phyloP scores from a whole-genome alignment of 148 eudicot species.

The Nepenthes mirabilis region DNA sequence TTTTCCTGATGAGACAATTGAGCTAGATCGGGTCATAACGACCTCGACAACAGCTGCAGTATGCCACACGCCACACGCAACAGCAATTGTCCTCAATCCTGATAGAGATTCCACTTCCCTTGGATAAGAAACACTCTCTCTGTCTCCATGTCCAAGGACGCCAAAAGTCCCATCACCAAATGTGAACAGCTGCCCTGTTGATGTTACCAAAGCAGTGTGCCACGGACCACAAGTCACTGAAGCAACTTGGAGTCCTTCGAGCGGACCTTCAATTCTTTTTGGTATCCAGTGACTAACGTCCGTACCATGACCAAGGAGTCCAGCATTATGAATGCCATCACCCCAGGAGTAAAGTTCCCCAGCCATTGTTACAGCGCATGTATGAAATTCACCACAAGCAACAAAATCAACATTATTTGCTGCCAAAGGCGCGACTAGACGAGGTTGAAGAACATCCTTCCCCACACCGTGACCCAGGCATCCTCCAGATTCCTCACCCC shows the following conservation, averaged over 20 bases:
- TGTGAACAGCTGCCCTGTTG: slow-evolving; percentile 71
- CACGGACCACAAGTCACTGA: slow-evolving; percentile 80
- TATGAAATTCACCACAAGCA: slow-evolving; percentile 91
- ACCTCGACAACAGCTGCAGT: slow-evolving; percentile 93
- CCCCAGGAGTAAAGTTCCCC: slow-evolving; percentile 97
- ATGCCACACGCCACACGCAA: slow-evolving; percentile 97
- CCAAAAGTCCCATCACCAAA: slow-evolving; percentile 96
- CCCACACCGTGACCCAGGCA: slow-evolving; percentile 86
- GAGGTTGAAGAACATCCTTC: slow-evolving; percentile 61
- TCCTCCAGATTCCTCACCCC: slow-evolving; percentile 98
- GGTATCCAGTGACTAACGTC: slow-evolving; percentile 91
- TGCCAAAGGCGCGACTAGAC: slow-evolving; percentile 60
- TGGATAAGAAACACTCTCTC: slow-evolving; percentile 52
- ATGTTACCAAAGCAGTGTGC: slow-evolving; percentile 84
- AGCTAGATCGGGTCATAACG: slow-evolving; percentile 50
- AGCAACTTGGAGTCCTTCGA: slow-evolving; percentile 75
- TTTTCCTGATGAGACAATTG: slow-evolving; percentile 61
- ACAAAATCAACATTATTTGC: slow-evolving; percentile 61
- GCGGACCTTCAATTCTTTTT: slow-evolving; percentile 72
- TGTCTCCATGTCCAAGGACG: slow-evolving; percentile 81
- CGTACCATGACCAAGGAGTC: slow-evolving; percentile 80
- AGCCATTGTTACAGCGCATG: slow-evolving; percentile 70
- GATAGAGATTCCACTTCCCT: slow-evolving; percentile 80
- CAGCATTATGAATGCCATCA: slow-evolving; percentile 76
- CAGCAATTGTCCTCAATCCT: slow-evolving; percentile 67